phyloP scores from a whole-genome alignment of 352 stramenopile genomes.

The Globisporangium orthogonon region DNA sequence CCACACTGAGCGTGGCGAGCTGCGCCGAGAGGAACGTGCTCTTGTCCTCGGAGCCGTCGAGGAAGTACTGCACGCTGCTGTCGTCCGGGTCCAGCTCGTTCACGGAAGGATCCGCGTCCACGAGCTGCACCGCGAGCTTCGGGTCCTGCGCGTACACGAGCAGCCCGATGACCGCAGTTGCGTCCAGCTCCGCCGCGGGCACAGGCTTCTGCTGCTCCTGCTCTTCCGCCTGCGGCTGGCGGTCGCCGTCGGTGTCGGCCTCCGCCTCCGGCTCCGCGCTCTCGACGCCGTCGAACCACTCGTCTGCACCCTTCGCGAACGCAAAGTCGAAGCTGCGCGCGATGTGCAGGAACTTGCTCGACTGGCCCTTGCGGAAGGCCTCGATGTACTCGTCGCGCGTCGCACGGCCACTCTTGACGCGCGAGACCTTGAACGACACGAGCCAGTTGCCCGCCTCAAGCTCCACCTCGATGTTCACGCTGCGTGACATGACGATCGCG shows the following conservation, averaged over 20 bases:
- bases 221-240: conserved; percentile 9
- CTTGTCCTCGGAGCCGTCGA: conserved; percentile 11
- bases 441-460: conserved; percentile 22
- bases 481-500: conserved; percentile 22
- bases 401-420: conserved; percentile 11
- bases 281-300: conserved; percentile 12
- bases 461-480: conserved; percentile 27
- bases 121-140: conserved; percentile 13
- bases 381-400: conserved; percentile 19
- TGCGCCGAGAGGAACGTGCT: conserved; percentile 12
- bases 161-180: conserved; percentile 20
- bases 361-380: conserved; percentile 16
- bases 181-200: conserved; percentile 14
- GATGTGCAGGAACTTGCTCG: conserved; percentile 33
- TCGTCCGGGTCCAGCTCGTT: conserved; percentile 19
- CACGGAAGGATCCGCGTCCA: conserved; percentile 9
- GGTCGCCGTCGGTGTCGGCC: conserved; percentile 12
- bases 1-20: conserved; percentile 6
- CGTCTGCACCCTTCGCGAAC: conserved; percentile 17
- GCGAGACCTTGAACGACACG: conserved; percentile 25
- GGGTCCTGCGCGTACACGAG: conserved; percentile 30
- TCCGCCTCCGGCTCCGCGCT: conserved; percentile 12
- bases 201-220: conserved; percentile 3
- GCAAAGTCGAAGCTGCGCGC: conserved; percentile 29
- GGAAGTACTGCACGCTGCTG: conserved; percentile 21